Evolutionary conservation across 139 green algal species (phyloP).

Genomic region (Edaphochlamys debaryana): DNA sequence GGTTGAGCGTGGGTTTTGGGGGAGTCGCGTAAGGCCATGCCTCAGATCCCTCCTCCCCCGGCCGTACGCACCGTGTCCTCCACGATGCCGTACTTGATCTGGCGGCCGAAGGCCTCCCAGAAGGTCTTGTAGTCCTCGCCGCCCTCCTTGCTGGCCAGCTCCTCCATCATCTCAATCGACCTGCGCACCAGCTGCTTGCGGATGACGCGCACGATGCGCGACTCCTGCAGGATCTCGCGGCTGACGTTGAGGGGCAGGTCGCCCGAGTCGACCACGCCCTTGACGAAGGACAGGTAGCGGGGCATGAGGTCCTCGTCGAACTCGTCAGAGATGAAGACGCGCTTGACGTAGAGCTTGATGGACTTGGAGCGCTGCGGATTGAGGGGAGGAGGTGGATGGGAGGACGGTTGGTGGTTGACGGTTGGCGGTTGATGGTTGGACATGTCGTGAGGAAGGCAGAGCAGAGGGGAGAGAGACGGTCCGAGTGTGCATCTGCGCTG

Average conservation of each 20-base stretch:
- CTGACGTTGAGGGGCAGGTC: slow-evolving; percentile 99
- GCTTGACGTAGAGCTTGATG: slow-evolving; percentile 97
- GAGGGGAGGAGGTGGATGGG: slow-evolving; percentile 42
- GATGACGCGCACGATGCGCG: slow-evolving; percentile 91
- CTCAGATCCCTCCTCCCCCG: too few relatives aligned
- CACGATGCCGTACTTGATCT: slow-evolving; percentile 92
- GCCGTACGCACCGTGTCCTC: too few relatives aligned
- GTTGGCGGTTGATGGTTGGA: too few relatives aligned
- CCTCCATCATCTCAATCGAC: slow-evolving; percentile 92
- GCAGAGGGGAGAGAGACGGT: not conserved
- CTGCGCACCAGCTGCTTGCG: slow-evolving; percentile 91
- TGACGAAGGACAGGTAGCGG: slow-evolving; percentile 86
- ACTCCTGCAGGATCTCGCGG: slow-evolving; percentile 97
- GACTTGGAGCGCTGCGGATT: slow-evolving; percentile 64
- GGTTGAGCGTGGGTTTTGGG: too few relatives aligned
- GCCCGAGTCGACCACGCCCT: slow-evolving; percentile 93
- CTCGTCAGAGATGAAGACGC: slow-evolving; percentile 98
- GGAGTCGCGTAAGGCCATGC: too few relatives aligned
- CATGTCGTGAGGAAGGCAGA: not conserved
- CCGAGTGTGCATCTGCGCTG: too few relatives aligned
- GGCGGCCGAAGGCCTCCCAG: slow-evolving; percentile 93
- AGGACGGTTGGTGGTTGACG: too few relatives aligned
- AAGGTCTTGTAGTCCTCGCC: slow-evolving; percentile 89
- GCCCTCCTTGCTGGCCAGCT: slow-evolving; percentile 78
- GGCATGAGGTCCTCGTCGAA: slow-evolving; percentile 98